phyloP scores from a whole-genome alignment of 1,284 basidiomycete genomes.

The Ceratobasidium sp. region DNA sequence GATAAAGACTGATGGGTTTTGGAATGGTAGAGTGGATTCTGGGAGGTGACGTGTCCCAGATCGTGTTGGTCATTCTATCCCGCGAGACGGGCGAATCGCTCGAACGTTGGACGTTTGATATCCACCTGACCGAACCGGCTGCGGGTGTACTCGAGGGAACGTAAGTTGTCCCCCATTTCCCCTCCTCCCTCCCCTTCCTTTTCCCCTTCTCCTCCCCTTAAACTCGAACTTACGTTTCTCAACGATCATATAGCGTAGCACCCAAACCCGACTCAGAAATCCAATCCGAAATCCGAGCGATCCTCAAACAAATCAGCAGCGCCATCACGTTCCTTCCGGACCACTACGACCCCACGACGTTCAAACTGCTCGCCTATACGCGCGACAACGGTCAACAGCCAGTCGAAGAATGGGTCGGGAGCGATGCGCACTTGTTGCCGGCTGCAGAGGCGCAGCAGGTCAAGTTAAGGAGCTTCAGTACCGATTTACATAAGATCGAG shows the following conservation, averaged over 20 bases:
- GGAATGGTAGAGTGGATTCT: conserved; percentile 84
- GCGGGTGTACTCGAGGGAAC: conserved; percentile 59
- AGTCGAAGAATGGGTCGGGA: conserved; percentile 64
- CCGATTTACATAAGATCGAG: conserved; percentile 63
- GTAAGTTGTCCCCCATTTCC: conserved; percentile 44
- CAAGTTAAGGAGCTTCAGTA: conserved; percentile 62
- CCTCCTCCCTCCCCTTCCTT: conserved; percentile 38
- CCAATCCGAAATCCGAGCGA: conserved; percentile 96
- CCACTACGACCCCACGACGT: conserved; percentile 49
- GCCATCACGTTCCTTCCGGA: conserved; percentile 50
- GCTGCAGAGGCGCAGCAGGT: conserved; percentile 70
- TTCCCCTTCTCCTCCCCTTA: conserved; percentile 7
- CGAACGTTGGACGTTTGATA: conserved; percentile 98
- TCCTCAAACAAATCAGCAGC: conserved; percentile 95
- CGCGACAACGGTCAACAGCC: conserved; percentile 52
- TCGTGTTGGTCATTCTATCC: conserved; percentile 96
- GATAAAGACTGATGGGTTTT: too few relatives aligned
- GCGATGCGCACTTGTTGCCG: conserved; percentile 68
- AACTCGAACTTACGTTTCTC: too few relatives aligned
- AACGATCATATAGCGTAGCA: conserved; percentile 59
- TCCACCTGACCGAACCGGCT: conserved; percentile 74
- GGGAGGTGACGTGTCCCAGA: conserved; percentile 87
- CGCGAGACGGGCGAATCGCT: conserved; percentile 92
- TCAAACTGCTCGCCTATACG: conserved; percentile 70
- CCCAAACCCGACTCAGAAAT: conserved; percentile 90